Evolutionary conservation across 805 yeast genomes (phyloP).

Genomic region (Monosporozyma unispora): DNA sequence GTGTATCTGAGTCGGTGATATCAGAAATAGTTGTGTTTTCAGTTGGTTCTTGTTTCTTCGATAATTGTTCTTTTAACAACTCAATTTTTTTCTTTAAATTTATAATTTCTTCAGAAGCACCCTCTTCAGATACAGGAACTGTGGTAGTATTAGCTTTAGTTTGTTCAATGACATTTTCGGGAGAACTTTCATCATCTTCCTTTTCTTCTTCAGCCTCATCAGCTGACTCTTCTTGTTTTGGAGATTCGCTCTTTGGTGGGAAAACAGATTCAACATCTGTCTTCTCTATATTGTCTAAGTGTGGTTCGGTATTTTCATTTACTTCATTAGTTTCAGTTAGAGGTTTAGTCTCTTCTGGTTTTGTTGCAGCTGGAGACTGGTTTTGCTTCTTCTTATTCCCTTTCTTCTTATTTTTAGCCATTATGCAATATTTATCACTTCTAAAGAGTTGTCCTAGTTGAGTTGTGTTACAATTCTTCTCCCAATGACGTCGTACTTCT

Average conservation of each 20-base stretch:
- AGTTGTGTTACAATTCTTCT: no score
- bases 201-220: background rate
- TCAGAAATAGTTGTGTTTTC: background rate
- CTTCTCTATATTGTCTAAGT: background rate
- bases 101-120: background rate
- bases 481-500: background rate
- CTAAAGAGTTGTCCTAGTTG: background rate
- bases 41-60: background rate
- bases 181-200: background rate
- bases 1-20: background rate
- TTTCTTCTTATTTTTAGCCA: constrained; percentile 20
- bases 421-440: background rate
- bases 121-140: background rate
- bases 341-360: background rate
- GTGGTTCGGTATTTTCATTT: background rate
- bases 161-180: background rate
- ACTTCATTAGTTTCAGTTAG: background rate
- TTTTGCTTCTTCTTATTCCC: background rate
- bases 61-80: background rate
- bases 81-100: background rate
- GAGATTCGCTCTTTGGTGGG: background rate
- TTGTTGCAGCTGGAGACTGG: background rate
- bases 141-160: background rate
- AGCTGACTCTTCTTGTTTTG: background rate
- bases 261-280: background rate